A percentile compares a stretch with the other conserved stretches of the same genome.
Conservation (phyloP, 2,329 filamentous ascomycete species). For the Sporothrix curviconia region DNA sequence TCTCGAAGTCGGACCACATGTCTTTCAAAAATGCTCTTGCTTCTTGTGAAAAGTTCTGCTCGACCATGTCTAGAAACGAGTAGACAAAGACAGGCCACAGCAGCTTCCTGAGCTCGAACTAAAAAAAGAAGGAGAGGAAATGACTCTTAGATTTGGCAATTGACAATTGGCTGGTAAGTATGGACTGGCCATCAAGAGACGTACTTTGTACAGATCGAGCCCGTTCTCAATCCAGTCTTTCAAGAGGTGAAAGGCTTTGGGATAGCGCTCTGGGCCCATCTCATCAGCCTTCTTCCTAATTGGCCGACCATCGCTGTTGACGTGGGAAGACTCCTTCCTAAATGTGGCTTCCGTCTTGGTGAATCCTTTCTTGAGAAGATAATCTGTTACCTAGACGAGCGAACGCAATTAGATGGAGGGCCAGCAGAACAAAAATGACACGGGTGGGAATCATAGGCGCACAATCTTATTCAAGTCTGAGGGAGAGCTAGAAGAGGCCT, state of each 20-base stretch:
- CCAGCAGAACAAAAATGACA: too few species aligned
- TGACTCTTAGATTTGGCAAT: not conserved
- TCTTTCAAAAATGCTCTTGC: constrained; percentile 66
- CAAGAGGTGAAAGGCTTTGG: constrained; percentile 65
- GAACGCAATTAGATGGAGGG: not conserved
- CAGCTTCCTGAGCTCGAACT: constrained; percentile 82
- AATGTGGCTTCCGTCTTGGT: constrained; percentile 88
- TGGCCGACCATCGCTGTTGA: constrained; percentile 74
- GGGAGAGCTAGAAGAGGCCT: constrained; percentile 41
- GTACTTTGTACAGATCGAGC: constrained; percentile 85
- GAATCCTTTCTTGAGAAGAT: constrained; percentile 92
- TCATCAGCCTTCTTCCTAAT: constrained; percentile 61
- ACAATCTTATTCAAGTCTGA: constrained; percentile 94
- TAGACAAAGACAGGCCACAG: constrained; percentile 95
- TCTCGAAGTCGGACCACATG: constrained; percentile 64
- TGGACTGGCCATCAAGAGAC: constrained; percentile 16
- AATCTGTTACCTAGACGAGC: constrained; percentile 68
- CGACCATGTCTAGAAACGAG: constrained; percentile 75
- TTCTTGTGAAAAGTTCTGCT: constrained; percentile 64
- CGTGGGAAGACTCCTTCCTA: constrained; percentile 77
- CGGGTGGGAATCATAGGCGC: too few species aligned
- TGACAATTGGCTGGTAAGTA: not conserved
- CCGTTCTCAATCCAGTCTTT: constrained; percentile 84
- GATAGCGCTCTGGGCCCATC: constrained; percentile 68
- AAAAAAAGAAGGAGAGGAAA: constrained; percentile 15